phyloP scores from a whole-genome alignment of 2,329 filamentous ascomycete species.

The Colletotrichum phormii region DNA sequence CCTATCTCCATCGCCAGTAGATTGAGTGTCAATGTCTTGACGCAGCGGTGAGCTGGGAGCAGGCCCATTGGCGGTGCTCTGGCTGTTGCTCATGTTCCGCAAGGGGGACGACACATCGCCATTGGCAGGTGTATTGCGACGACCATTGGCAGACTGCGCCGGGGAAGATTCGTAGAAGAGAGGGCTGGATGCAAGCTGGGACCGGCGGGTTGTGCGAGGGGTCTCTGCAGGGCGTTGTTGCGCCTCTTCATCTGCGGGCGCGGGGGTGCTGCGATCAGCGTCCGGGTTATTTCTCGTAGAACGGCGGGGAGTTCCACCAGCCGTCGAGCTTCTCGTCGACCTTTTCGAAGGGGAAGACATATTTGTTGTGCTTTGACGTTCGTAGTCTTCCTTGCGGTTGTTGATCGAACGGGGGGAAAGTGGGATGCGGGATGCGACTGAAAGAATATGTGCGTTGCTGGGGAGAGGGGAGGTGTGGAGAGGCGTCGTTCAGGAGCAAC shows the following conservation, averaged over 20 bases:
- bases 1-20: slow-evolving; percentile 66
- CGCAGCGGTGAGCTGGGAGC: slow-evolving; percentile 70
- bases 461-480: slow-evolving; percentile 35
- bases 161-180: slow-evolving; percentile 76
- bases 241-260: slow-evolving; percentile 37
- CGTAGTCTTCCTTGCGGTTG: slow-evolving; percentile 12
- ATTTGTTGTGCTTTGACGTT: slow-evolving; percentile 24
- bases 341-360: slow-evolving; percentile 61
- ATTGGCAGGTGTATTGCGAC: slow-evolving; percentile 45
- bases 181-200: slow-evolving; percentile 79
- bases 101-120: slow-evolving; percentile 64
- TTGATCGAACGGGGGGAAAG: slow-evolving; percentile 27
- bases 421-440: slow-evolving; percentile 39
- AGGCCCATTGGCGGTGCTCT: slow-evolving; percentile 58
- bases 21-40: slow-evolving; percentile 69
- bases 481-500: slow-evolving; percentile 26
- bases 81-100: slow-evolving; percentile 67
- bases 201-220: slow-evolving; percentile 58
- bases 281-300: slow-evolving; percentile 42
- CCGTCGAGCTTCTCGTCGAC: slow-evolving; percentile 63
- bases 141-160: slow-evolving; percentile 41
- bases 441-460: slow-evolving; percentile 38
- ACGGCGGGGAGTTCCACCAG: slow-evolving; percentile 52
- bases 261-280: slow-evolving; percentile 60
- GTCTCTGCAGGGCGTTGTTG: slow-evolving; percentile 46